Percentiles rank a stretch among this genome's conserved stretches.
These are phyloP conservation scores for Dioszegia aurantiaca DNA, from an alignment of 768 basidiomycete genomes.

Conservation along the genomic window DNA sequence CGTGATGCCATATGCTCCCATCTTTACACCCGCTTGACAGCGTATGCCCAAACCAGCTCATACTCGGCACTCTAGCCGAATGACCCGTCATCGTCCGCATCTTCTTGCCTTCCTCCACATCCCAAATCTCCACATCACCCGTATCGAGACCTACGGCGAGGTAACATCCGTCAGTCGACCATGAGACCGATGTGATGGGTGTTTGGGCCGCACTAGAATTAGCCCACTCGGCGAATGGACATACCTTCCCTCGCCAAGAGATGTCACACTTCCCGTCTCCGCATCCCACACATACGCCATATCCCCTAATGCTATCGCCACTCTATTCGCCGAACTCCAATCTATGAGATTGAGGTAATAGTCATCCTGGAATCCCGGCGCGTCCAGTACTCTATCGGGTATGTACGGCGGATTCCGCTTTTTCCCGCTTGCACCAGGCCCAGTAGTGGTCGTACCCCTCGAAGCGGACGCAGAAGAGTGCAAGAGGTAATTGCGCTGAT, in stretches of 20 bases:
- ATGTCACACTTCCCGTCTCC: constrained; percentile 74
- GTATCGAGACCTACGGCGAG: constrained; percentile 75
- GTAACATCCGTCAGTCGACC: constrained; percentile 60
- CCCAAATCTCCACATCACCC: constrained; percentile 92
- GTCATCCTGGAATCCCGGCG: constrained; percentile 79
- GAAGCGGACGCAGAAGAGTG: constrained; percentile 33
- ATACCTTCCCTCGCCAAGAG: constrained; percentile 18
- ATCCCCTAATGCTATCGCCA: constrained; percentile 85
- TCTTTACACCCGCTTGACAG: constrained; percentile 85
- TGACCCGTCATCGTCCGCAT: constrained; percentile 87
- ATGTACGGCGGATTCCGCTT: constrained; percentile 80
- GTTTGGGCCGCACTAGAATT: constrained; percentile 34
- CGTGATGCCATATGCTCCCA: constrained; percentile 94
- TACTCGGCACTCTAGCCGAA: constrained; percentile 68
- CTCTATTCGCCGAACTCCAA: constrained; percentile 81
- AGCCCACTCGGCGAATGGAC: background rate
- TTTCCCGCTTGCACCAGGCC: constrained; percentile 62
- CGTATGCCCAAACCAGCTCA: constrained; percentile 85
- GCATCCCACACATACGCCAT: constrained; percentile 92
- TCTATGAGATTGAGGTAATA: constrained; percentile 93
- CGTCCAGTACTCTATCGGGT: constrained; percentile 91
- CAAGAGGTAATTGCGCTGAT: constrained; percentile 27
- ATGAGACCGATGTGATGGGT: constrained; percentile 50
- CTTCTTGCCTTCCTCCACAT: constrained; percentile 72
- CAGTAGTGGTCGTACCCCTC: constrained; percentile 17